These are phyloP conservation scores for Cucumis sativus DNA, from an alignment of 306 rosid species.

Conservation along the genomic window DNA sequence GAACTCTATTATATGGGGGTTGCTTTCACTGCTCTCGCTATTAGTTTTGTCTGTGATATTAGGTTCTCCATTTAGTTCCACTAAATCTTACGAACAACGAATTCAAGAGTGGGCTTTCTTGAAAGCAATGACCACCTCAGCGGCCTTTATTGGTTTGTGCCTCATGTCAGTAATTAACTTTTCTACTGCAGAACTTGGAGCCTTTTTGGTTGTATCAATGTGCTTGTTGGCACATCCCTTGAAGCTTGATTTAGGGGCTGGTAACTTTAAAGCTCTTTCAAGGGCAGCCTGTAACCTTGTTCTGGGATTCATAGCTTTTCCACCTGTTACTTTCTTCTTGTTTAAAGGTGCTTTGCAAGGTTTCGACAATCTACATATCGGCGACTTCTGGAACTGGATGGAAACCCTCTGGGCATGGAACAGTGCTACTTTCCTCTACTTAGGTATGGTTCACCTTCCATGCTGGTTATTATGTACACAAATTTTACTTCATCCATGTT, in stretches of 20 bases:
- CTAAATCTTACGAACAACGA: constrained; percentile 24
- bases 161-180: constrained; percentile 90
- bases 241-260: constrained; percentile 39
- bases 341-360: constrained; percentile 49
- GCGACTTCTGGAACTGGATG: constrained; percentile 85
- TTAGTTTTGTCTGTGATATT: constrained; percentile 30
- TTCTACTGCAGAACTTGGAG: constrained; percentile 86
- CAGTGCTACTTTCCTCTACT: constrained; percentile 81
- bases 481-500: constrained; percentile 58
- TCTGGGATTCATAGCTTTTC: constrained; percentile 56
- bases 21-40: constrained; percentile 43
- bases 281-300: constrained; percentile 52
- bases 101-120: constrained; percentile 57
- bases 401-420: constrained; percentile 93
- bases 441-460: constrained; percentile 76
- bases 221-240: constrained; percentile 76
- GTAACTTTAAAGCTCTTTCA: constrained; percentile 28
- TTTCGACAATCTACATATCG: constrained; percentile 16
- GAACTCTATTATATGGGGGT: constrained; percentile 45
- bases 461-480: constrained; percentile 76
- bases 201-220: constrained; percentile 60
- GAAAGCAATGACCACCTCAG: constrained; percentile 73
- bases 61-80: constrained; percentile 38
- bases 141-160: constrained; percentile 65
- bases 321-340: constrained; percentile 46